These are phyloP conservation scores for Picochlorum sp. DNA, from an alignment of 139 green algal genomes.

Conservation along the genomic window DNA sequence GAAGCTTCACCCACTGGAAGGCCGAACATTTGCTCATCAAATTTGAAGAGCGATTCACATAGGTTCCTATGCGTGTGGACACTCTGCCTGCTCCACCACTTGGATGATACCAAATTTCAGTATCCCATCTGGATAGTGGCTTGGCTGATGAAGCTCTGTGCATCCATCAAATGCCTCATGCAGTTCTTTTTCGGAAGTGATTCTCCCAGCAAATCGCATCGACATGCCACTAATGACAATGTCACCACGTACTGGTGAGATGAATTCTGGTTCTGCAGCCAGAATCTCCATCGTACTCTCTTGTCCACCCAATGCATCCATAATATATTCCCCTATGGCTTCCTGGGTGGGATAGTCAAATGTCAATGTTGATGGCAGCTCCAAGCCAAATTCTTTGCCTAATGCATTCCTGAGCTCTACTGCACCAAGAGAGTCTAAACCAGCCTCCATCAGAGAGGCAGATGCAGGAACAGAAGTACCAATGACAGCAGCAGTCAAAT, in stretches of 20 bases:
- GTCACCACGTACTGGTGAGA: not conserved
- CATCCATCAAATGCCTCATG: slow-evolving; percentile 14
- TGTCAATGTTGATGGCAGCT: slow-evolving; percentile 50
- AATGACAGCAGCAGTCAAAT: slow-evolving; percentile 12
- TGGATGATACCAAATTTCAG: slow-evolving; percentile 39
- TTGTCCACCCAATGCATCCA: not conserved
- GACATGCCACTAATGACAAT: not conserved
- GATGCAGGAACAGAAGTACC: slow-evolving; percentile 18
- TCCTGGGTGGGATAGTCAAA: slow-evolving; percentile 59
- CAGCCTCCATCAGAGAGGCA: slow-evolving; percentile 40
- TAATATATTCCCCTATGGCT: slow-evolving; percentile 38
- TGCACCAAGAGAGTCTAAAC: slow-evolving; percentile 63
- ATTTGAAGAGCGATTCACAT: slow-evolving; percentile 48
- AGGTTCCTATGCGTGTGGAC: slow-evolving; percentile 52
- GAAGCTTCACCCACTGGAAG: slow-evolving; percentile 45
- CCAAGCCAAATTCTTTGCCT: slow-evolving; percentile 38
- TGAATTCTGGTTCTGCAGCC: too few species aligned
- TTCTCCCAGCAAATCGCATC: slow-evolving; percentile 28
- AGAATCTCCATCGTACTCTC: not conserved
- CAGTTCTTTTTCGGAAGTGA: slow-evolving; percentile 26
- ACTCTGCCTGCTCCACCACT: slow-evolving; percentile 16
- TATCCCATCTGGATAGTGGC: slow-evolving; percentile 51
- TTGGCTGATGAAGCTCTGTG: slow-evolving; percentile 52
- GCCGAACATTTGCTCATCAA: slow-evolving; percentile 59
- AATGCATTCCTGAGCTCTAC: slow-evolving; percentile 77